phyloP scores from a whole-genome alignment of 2,329 filamentous ascomycete species.

The Cladophialophora psammophila region DNA sequence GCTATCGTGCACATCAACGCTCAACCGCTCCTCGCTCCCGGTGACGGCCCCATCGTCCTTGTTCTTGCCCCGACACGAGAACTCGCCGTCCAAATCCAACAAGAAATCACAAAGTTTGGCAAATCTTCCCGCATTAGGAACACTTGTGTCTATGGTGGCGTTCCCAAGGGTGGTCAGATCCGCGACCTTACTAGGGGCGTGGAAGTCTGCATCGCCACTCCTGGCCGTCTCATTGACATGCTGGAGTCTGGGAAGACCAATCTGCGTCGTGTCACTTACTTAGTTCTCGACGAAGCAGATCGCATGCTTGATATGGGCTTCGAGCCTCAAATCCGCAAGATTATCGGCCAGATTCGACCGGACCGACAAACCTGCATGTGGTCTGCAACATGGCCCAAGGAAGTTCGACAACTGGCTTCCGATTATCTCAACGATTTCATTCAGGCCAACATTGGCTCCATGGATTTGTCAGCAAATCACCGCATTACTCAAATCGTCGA shows the following conservation, averaged over 20 bases:
- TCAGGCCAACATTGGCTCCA: conserved; percentile 97
- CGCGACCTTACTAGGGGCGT: conserved; percentile 93
- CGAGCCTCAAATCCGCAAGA: conserved; percentile 99
- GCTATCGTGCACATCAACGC: conserved; percentile 99
- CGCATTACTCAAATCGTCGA: conserved; percentile 98
- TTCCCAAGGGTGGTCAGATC: conserved; percentile 96
- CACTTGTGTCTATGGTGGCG: conserved; percentile 98
- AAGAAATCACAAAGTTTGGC: conserved; percentile 98
- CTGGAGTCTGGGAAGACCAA: conserved; percentile 98
- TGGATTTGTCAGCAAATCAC: conserved; percentile 96
- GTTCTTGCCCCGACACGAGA: conserved; percentile 97
- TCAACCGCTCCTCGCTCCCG: conserved; percentile 91
- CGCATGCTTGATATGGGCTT: conserved; percentile 99
- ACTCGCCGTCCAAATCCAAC: conserved; percentile 96
- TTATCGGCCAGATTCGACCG: conserved; percentile 94
- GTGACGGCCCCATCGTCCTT: conserved; percentile 94
- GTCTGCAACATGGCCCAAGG: conserved; percentile 99
- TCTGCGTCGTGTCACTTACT: conserved; percentile 94
- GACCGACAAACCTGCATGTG: conserved; percentile 99
- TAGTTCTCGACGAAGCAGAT: conserved; percentile 98
- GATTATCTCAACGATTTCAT: conserved; percentile 97
- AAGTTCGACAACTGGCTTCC: conserved; percentile 87
- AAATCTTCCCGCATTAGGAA: conserved; percentile 98
- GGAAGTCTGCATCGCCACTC: conserved; percentile 98
- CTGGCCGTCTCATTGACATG: conserved; percentile 98